Evolutionary conservation across 495 filamentous ascomycete species (phyloP).

Genomic region (Talaromyces thailandensis): DNA sequence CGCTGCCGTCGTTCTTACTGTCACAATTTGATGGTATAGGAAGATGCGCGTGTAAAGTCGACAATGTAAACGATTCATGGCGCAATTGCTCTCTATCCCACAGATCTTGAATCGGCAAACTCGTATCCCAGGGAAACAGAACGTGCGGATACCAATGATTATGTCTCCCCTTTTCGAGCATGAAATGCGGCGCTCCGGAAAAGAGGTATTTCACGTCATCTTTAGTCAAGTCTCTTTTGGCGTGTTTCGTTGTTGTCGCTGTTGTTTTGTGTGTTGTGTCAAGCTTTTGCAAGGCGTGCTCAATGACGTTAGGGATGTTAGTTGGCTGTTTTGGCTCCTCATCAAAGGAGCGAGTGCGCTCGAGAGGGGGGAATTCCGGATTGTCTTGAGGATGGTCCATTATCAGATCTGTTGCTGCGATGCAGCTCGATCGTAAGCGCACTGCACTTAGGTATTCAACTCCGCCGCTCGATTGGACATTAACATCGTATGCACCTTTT

Average conservation of each 20-base stretch:
- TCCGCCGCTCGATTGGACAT: background rate
- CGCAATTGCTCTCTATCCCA: conserved; percentile 44
- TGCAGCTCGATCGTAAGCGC: background rate
- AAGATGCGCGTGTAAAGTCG: conserved; percentile 38
- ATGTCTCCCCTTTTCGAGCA: conserved; percentile 42
- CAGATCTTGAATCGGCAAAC: conserved; percentile 51
- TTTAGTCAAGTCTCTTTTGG: conserved; percentile 29
- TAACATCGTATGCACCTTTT: background rate
- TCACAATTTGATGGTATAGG: conserved; percentile 16
- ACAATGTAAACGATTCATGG: conserved; percentile 38
- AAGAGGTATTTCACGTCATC: conserved; percentile 60
- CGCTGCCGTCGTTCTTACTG: background rate
- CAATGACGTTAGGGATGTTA: conserved; percentile 23
- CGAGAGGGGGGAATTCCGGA: background rate
- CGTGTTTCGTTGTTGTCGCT: background rate
- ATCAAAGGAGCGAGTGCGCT: conserved; percentile 3
- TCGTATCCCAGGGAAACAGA: conserved; percentile 60
- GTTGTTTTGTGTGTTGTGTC: background rate
- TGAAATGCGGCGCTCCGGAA: conserved; percentile 70
- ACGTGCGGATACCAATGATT: conserved; percentile 52
- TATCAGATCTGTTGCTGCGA: background rate
- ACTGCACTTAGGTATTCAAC: background rate
- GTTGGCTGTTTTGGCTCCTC: conserved; percentile 20
- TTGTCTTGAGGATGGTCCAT: background rate
- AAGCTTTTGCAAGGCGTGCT: conserved; percentile 13